A percentile compares a stretch with the other conserved stretches of the same genome.
These are phyloP conservation scores for Mortierella hygrophila DNA, from an alignment of 192 early-diverging fungal species.

Conservation along the genomic window DNA sequence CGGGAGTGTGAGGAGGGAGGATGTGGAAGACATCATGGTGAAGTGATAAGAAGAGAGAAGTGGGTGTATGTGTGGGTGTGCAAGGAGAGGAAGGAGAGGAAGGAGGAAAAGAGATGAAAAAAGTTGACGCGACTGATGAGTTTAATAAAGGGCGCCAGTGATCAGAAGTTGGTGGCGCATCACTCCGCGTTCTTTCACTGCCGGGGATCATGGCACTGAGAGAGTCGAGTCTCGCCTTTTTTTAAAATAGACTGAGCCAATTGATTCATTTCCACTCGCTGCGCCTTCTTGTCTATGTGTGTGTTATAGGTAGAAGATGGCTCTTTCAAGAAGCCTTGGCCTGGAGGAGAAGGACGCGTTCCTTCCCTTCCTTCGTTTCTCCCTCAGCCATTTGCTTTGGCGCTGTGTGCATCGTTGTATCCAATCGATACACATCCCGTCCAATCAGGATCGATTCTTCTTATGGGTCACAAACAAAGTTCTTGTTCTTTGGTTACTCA, in stretches of 20 bases:
- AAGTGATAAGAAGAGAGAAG: background rate
- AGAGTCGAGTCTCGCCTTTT: background rate
- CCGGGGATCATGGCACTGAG: too few relatives aligned
- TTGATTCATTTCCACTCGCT: background rate
- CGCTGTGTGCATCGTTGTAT: background rate
- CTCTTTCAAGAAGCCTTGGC: background rate
- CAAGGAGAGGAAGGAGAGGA: background rate
- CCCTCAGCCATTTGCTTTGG: background rate
- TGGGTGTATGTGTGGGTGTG: background rate
- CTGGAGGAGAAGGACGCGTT: background rate
- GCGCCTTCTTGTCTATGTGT: too few relatives aligned
- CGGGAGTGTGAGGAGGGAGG: background rate
- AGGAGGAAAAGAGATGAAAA: conserved; percentile 5
- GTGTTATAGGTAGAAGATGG: too few relatives aligned
- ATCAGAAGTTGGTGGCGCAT: background rate
- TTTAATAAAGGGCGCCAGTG: background rate
- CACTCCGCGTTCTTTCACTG: background rate
- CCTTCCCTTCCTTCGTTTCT: background rate
- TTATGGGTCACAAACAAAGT: background rate
- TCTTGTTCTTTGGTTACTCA: background rate
- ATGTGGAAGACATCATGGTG: background rate
- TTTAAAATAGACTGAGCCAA: background rate
- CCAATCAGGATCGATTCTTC: too few relatives aligned
- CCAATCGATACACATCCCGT: too few relatives aligned
- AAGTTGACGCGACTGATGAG: background rate